Evolutionary conservation across 1,284 basidiomycete genomes (phyloP).

Genomic region (Coriolopsis trogii): DNA sequence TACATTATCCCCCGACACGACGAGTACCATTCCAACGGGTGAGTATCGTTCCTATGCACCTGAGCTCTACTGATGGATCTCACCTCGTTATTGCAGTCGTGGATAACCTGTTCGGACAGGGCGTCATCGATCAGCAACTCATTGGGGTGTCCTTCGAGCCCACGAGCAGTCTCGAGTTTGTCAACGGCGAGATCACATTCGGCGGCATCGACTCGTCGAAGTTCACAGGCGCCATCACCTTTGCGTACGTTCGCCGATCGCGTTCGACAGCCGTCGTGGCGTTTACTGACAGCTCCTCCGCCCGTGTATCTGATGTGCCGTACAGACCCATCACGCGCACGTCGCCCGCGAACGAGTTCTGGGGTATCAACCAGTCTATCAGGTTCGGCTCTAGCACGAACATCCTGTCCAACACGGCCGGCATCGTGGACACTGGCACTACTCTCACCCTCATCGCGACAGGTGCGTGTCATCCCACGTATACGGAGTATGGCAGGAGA

Average conservation of each 20-base stretch:
- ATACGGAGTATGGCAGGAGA: background rate
- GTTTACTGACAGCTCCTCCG: background rate
- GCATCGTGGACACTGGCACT: conserved; percentile 66
- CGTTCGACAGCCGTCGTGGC: background rate
- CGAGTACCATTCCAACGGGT: conserved; percentile 27
- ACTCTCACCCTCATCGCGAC: conserved; percentile 42
- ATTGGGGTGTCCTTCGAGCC: conserved; percentile 56
- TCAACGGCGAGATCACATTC: conserved; percentile 51
- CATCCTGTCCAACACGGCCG: conserved; percentile 52
- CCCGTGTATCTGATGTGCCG: background rate
- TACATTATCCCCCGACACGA: conserved; percentile 23
- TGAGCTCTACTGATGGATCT: background rate
- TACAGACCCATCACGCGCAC: conserved; percentile 49
- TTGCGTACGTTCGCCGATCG: conserved; percentile 40
- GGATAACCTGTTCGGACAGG: conserved; percentile 41
- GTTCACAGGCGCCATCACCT: conserved; percentile 48
- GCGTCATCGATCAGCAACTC: conserved; percentile 42
- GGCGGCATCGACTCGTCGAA: conserved; percentile 49
- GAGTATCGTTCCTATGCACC: background rate
- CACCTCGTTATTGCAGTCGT: conserved; percentile 28
- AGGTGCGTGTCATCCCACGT: conserved; percentile 18
- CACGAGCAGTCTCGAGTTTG: conserved; percentile 32
- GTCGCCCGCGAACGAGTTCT: conserved; percentile 52
- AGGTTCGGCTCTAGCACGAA: conserved; percentile 48
- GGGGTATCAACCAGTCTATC: conserved; percentile 65